These are phyloP conservation scores for Colletotrichum sp. DNA, from an alignment of 2,329 filamentous ascomycete species.

Conservation along the genomic window DNA sequence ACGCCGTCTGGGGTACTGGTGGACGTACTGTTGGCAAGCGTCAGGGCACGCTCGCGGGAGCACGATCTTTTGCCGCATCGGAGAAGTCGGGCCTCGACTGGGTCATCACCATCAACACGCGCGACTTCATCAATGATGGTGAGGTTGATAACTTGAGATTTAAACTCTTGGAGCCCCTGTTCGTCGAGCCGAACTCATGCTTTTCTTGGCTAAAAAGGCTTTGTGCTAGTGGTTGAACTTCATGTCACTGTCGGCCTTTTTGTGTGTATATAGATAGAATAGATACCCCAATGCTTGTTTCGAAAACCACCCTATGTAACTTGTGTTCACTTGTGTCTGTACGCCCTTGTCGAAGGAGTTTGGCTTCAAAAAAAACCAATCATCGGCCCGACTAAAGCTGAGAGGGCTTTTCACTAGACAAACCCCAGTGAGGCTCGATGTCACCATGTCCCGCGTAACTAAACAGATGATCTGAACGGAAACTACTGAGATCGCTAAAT, in stretches of 20 bases:
- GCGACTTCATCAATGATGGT: neutral
- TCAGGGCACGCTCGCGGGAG: neutral
- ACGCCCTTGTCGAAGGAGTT: fast-evolving
- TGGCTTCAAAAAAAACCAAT: neutral
- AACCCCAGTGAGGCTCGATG: neutral
- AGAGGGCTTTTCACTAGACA: neutral
- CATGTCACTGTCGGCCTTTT: fast-evolving
- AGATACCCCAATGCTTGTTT: neutral
- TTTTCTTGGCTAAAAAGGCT: neutral
- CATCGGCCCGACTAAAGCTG: neutral
- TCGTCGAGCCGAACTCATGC: neutral
- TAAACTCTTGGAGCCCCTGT: neutral
- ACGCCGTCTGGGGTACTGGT: slow-evolving; percentile 8
- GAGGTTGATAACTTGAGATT: neutral
- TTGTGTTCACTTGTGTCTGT: neutral
- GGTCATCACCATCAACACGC: slow-evolving; percentile 3
- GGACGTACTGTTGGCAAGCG: neutral
- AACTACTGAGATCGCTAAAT: neutral
- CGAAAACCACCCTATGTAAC: fast-evolving
- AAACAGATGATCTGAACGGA: neutral
- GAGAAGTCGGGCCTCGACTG: slow-evolving; percentile 2
- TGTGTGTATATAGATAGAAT: neutral
- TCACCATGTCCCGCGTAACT: neutral
- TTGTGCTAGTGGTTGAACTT: neutral
- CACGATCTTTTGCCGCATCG: neutral